phyloP scores from a whole-genome alignment of 257 asterid genomes.

The Cinchona pubescens region DNA sequence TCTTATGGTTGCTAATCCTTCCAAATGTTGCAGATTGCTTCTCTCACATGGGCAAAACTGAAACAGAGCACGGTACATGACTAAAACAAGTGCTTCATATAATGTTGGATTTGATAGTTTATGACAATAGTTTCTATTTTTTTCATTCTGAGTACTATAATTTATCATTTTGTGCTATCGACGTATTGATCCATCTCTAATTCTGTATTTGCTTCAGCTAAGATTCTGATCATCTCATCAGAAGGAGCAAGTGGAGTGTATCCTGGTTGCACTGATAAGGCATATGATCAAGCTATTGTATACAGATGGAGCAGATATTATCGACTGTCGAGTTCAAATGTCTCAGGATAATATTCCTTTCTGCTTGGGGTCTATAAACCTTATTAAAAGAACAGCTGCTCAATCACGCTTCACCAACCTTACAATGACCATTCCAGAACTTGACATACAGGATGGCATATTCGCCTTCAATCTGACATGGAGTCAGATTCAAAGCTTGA shows the following conservation, averaged over 20 bases:
- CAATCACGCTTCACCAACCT: conserved; percentile 34
- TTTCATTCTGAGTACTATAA: not conserved
- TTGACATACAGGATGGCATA: conserved; percentile 42
- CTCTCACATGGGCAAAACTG: conserved; percentile 58
- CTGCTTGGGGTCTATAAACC: conserved; percentile 74
- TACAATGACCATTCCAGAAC: conserved; percentile 43
- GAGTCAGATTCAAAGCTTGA: conserved; percentile 54
- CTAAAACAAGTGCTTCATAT: conserved; percentile 16
- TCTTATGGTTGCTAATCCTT: conserved; percentile 15
- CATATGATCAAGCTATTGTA: conserved; percentile 63
- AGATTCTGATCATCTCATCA: conserved; percentile 45
- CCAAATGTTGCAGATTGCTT: conserved; percentile 61
- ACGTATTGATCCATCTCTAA: conserved; percentile 5
- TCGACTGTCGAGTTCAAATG: conserved; percentile 84
- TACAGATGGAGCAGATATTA: conserved; percentile 66
- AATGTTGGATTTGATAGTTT: conserved; percentile 1
- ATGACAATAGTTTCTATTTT: not conserved
- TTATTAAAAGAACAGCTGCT: conserved; percentile 48
- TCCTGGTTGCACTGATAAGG: conserved; percentile 73
- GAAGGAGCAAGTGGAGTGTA: conserved; percentile 90
- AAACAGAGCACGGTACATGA: conserved; percentile 40
- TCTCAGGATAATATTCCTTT: conserved; percentile 61
- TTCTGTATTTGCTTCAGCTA: conserved; percentile 35
- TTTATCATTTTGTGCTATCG: not conserved
- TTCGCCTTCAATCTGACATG: conserved; percentile 61